Conservation (phyloP, 1,139 yeast genomes). For the Suhomyces terraborum region DNA sequence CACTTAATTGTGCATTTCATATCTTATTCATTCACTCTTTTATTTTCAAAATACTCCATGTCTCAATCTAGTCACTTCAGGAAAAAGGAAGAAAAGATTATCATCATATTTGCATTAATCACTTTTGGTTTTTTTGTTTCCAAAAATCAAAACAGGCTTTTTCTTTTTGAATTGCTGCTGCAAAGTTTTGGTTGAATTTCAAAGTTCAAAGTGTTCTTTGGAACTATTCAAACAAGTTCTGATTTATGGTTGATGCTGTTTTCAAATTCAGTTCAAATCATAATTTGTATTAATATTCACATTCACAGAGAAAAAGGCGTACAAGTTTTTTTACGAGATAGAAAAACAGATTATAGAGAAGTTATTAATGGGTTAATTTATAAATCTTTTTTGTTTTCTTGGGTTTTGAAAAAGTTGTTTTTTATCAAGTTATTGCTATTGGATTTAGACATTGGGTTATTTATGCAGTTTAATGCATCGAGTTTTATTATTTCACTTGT, state of each 20-base stretch:
- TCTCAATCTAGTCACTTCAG: conserved; percentile 31
- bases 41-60: conserved; percentile 28
- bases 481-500: conserved; percentile 1
- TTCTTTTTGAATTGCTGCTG: conserved; percentile 16
- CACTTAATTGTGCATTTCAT: conserved; percentile 21
- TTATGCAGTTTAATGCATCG: conserved; percentile 23
- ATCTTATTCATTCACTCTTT: conserved; percentile 10
- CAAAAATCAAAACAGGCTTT: conserved; percentile 11
- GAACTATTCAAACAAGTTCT: conserved; percentile 7
- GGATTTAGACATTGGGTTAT: conserved; percentile 48
- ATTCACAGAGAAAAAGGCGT: conserved; percentile 17
- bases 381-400: conserved; percentile 29
- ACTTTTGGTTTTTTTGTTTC: conserved; percentile 22
- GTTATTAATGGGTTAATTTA: conserved; percentile 36
- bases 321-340: conserved; percentile 15
- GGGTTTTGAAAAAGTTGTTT: conserved; percentile 19
- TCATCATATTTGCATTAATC: conserved; percentile 27
- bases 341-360: conserved; percentile 23
- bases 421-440: conserved; percentile 20
- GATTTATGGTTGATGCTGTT: conserved; percentile 17
- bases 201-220: conserved; percentile 3
- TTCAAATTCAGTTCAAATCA: conserved; percentile 14
- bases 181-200: conserved; percentile 13
- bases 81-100: conserved; percentile 25
- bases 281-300: conserved; percentile 21